These are phyloP conservation scores for Drechslerella dactyloides DNA, from an alignment of 2,329 filamentous ascomycete genomes.

Conservation along the genomic window DNA sequence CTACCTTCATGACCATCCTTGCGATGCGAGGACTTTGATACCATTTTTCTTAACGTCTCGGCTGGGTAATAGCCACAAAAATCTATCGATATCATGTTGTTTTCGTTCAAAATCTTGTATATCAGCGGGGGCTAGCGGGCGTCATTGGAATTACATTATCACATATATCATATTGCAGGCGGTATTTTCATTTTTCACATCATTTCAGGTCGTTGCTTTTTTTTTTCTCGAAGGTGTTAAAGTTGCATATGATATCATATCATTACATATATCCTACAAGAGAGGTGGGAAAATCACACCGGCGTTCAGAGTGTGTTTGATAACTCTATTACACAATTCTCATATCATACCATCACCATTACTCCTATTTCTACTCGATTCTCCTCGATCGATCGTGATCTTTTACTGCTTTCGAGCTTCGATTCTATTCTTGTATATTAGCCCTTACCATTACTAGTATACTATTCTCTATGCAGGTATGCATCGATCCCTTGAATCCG, in stretches of 20 bases:
- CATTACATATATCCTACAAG: not conserved
- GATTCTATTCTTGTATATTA: slow-evolving; percentile 14
- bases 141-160: slow-evolving; percentile 14
- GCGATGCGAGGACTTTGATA: too few relatives aligned
- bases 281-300: not conserved
- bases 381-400: too few relatives aligned
- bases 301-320: not conserved
- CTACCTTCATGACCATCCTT: too few relatives aligned
- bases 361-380: too few relatives aligned
- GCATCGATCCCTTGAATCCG: slow-evolving; percentile 6
- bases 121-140: slow-evolving; percentile 32
- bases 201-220: slow-evolving; percentile 4
- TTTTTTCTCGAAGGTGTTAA: too few relatives aligned
- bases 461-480: not conserved
- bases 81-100: slow-evolving; percentile 1
- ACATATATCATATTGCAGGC: too few relatives aligned
- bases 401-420: too few relatives aligned
- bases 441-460: not conserved
- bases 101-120: slow-evolving; percentile 9
- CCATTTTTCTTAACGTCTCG: not conserved
- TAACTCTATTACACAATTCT: not conserved
- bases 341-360: not conserved
- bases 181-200: slow-evolving; percentile 4
- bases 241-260: too few relatives aligned
- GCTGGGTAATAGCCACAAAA: not conserved